Conservation (phyloP, 495 filamentous ascomycete species). For the Hyaloscypha hepaticicola region DNA sequence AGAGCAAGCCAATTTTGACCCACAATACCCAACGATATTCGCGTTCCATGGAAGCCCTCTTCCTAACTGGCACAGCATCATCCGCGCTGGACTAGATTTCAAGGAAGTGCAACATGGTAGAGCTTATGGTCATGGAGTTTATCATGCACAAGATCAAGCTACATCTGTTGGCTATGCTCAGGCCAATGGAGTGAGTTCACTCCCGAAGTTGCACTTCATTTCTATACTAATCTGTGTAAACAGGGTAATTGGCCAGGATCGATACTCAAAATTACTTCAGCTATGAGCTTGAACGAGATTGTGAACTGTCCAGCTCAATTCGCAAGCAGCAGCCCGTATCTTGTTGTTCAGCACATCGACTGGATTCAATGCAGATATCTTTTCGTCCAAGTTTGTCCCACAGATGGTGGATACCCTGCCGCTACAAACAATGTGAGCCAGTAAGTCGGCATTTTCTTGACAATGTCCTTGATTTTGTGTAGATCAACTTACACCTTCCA, state of each 20-base stretch:
- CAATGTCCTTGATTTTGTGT: background rate
- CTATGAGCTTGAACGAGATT: conserved; percentile 84
- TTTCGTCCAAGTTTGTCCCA: conserved; percentile 55
- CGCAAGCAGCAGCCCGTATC: conserved; percentile 50
- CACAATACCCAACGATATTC: conserved; percentile 67
- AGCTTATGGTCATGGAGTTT: conserved; percentile 77
- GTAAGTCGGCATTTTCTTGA: background rate
- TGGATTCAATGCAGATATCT: conserved; percentile 94
- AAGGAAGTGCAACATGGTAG: conserved; percentile 61
- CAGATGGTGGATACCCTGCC: background rate
- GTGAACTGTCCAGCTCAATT: conserved; percentile 72
- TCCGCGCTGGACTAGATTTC: conserved; percentile 80
- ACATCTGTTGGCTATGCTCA: conserved; percentile 59
- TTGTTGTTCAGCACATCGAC: conserved; percentile 73
- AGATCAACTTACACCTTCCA: background rate
- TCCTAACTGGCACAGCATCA: conserved; percentile 86
- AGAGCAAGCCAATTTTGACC: conserved; percentile 39
- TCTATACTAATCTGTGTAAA: background rate
- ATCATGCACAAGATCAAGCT: conserved; percentile 60
- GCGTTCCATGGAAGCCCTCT: conserved; percentile 82
- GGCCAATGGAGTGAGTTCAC: conserved; percentile 13
- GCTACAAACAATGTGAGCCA: conserved; percentile 4
- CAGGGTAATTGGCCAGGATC: conserved; percentile 61
- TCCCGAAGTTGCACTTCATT: background rate
- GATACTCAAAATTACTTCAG: conserved; percentile 51